phyloP scores from a whole-genome alignment of 78 protist species.

The Speleostelium caveatum region DNA sequence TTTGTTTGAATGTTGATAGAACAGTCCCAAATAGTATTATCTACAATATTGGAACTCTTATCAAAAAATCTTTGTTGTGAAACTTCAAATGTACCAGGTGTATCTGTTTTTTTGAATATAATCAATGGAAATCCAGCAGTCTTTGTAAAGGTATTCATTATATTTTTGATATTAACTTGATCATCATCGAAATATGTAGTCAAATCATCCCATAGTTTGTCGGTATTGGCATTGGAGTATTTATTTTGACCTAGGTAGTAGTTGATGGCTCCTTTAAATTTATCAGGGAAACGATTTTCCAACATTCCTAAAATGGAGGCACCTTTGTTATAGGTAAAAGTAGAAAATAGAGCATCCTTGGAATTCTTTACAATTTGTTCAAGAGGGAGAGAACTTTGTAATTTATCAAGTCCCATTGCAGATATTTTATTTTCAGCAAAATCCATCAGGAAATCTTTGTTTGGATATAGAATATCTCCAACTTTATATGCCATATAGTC shows the following conservation, averaged over 20 bases:
- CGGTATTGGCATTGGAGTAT: constrained; percentile 85
- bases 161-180: too few relatives aligned
- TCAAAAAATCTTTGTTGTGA: constrained; percentile 28
- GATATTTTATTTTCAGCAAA: constrained; percentile 29
- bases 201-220: constrained; percentile 91
- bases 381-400: constrained; percentile 88
- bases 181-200: constrained; percentile 33
- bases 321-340: constrained; percentile 87
- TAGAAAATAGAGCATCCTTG: constrained; percentile 94
- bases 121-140: constrained; percentile 91
- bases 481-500: constrained; percentile 83
- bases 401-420: constrained; percentile 83
- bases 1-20: background rate
- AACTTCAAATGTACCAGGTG: background rate
- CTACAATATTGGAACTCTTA: background rate
- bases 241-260: constrained; percentile 75
- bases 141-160: constrained; percentile 81
- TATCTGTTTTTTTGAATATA: constrained; percentile 16
- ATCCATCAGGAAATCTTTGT: constrained; percentile 84
- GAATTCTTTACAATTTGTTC: constrained; percentile 62
- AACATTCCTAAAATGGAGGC: constrained; percentile 87
- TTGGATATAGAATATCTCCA: constrained; percentile 84
- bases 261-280: constrained; percentile 79
- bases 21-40: constrained; percentile 37
- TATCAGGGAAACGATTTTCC: constrained; percentile 81